Evolutionary conservation across 2,329 filamentous ascomycete genomes (phyloP).

Genomic region (Trichoderma koningiopsis): DNA sequence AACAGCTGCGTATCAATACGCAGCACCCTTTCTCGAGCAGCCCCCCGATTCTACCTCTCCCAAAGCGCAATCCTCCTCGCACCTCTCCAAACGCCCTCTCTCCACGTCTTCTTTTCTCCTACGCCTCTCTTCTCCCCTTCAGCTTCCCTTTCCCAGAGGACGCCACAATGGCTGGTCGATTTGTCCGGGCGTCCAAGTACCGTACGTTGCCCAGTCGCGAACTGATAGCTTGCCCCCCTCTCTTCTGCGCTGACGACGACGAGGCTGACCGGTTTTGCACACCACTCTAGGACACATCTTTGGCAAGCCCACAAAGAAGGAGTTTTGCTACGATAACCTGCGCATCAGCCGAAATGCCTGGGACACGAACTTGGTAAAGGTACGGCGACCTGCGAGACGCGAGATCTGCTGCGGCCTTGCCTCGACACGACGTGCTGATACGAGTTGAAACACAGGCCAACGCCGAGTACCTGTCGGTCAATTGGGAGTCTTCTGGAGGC

Average conservation of each 20-base stretch:
- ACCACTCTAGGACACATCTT: slow-evolving; percentile 82
- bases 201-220: slow-evolving; percentile 51
- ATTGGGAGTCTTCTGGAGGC: slow-evolving; percentile 96
- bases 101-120: slow-evolving; percentile 8
- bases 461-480: slow-evolving; percentile 92
- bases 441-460: slow-evolving; percentile 67
- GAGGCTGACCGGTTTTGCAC: slow-evolving; percentile 35
- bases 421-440: slow-evolving; percentile 27
- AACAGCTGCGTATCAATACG: slow-evolving; percentile 1
- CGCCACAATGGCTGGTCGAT: slow-evolving; percentile 61
- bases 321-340: slow-evolving; percentile 98
- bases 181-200: slow-evolving; percentile 70
- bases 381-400: slow-evolving; percentile 45
- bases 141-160: slow-evolving; percentile 28
- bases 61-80: slow-evolving; percentile 13
- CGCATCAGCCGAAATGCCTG: slow-evolving; percentile 97
- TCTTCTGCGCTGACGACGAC: slow-evolving; percentile 25
- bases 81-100: slow-evolving; percentile 21
- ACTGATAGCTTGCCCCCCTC: slow-evolving; percentile 30
- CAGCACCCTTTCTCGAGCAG: neutral
- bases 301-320: slow-evolving; percentile 92
- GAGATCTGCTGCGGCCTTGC: neutral
- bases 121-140: slow-evolving; percentile 25
- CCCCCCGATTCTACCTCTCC: slow-evolving; percentile 14
- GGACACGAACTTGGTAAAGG: slow-evolving; percentile 98